Base-by-base conservation (phyloP, 2,329 filamentous ascomycete species). In the Triangularia verruculosa region DNA sequence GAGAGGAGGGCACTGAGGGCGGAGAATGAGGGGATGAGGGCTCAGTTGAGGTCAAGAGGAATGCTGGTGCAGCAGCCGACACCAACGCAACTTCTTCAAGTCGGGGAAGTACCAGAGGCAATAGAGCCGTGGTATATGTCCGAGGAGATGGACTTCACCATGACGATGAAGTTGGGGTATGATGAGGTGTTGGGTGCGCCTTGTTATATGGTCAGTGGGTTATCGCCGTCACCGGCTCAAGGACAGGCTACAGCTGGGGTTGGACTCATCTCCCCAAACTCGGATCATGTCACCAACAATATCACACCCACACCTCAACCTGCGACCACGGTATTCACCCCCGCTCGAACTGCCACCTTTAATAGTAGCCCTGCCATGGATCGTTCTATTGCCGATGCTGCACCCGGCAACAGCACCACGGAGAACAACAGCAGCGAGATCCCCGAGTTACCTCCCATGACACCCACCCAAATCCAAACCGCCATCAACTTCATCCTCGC, bases 401-500 rank as follows among this genome's bases (percentile, higher is more conserved):
- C 51, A 5, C 3, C 51, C 51, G n/a, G 15, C 4, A n/a, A 54
- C 39, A 24, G 5, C 47, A 20, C 4, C 51, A 54, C n/a, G 6
- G 27, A 6, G 15, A 24, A 3, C 11, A 39, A n/a, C 17, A 3
- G 13, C 15, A 43, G n/a, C n/a, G 6, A 39, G 13, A 27, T 13
- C 22, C 56, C 57, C 51, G 47, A 39, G 7, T 61, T 72, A 64
- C 64, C 70, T 12, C 72, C 72, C 55, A 72, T 77, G 63, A 76
- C 74, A 4, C 70, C 72, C 1, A 72, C 73, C 3, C 76, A 83
- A 68, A 80, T 79, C 30, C 77, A 80, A 51, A 73, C 75, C 52
- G 80, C 77, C 17, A 78, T 85, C 66, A 84, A 85, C 72, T 83
- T 85, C 60, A 82, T 85, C 62, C 74, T 85, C 22, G 78, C 79